Conservation (phyloP, 192 early-diverging fungal genomes). For the Phlyctochytrium planicorne region DNA sequence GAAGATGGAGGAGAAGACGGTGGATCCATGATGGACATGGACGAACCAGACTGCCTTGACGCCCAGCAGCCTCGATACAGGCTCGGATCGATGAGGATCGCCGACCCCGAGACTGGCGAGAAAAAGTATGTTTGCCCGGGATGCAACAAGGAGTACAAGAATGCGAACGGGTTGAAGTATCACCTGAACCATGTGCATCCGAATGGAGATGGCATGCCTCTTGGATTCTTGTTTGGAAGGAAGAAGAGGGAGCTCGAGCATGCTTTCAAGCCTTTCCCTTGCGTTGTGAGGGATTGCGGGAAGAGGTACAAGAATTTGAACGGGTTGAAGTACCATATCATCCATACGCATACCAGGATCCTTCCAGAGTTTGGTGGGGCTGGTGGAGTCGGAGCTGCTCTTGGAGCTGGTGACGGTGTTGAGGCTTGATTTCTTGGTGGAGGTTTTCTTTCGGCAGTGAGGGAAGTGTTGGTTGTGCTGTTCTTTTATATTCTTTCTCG, state of each 20-base stretch:
- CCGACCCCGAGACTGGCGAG: constrained; percentile 25
- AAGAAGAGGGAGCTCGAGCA: constrained; percentile 31
- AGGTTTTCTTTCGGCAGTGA: no score
- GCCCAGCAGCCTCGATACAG: constrained; percentile 8
- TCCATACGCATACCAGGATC: background rate
- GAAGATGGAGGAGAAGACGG: constrained; percentile 21
- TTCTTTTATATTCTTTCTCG: no score
- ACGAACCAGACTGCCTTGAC: no score
- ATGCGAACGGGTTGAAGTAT: constrained; percentile 74
- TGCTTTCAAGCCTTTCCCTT: constrained; percentile 47
- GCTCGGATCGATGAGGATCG: constrained; percentile 23
- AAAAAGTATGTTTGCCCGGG: constrained; percentile 73
- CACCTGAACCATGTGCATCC: constrained; percentile 31
- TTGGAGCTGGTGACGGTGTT: background rate
- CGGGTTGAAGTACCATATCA: constrained; percentile 66
- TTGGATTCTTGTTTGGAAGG: constrained; percentile 25
- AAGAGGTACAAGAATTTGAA: constrained; percentile 97
- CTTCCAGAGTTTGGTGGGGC: constrained; percentile 20
- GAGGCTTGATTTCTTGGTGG: no score
- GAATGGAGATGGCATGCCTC: constrained; percentile 25
- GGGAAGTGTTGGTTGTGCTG: no score
- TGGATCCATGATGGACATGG: background rate
- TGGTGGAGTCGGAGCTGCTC: background rate
- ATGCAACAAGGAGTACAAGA: constrained; percentile 98
- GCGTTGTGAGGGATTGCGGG: constrained; percentile 79